A percentile compares a stretch with the other conserved stretches of the same genome.
Evolutionary conservation across 352 stramenopile genomes (phyloP).

Genomic region (Pythium guiyangense): DNA sequence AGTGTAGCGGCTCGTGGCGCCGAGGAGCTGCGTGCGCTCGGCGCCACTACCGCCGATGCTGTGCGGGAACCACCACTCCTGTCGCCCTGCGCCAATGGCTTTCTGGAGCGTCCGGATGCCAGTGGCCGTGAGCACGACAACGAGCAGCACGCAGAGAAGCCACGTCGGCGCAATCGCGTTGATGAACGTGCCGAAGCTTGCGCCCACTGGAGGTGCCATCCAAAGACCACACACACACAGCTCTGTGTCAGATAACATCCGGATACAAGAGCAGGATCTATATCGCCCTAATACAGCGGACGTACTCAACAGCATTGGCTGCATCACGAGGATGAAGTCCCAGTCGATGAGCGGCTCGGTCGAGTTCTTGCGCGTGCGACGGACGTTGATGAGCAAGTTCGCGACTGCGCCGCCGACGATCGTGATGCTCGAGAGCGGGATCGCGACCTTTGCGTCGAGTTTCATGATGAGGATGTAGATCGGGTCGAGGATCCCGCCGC

Average conservation of each 20-base stretch:
- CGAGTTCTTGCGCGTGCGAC: constrained; percentile 84
- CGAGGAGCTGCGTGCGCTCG: constrained; percentile 22
- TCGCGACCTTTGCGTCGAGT: constrained; percentile 89
- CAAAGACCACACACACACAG: no score
- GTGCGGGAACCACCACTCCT: constrained; percentile 73
- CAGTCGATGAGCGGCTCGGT: constrained; percentile 94
- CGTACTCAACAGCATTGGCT: constrained; percentile 85
- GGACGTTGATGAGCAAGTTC: constrained; percentile 91
- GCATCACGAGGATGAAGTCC: constrained; percentile 97
- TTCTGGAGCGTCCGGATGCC: constrained; percentile 88
- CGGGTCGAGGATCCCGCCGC: constrained; percentile 93
- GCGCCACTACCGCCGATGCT: constrained; percentile 1
- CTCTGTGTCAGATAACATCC: no score
- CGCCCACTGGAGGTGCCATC: constrained; percentile 67
- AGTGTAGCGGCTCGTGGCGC: no score
- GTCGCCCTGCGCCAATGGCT: constrained; percentile 81
- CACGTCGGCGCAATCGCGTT: constrained; percentile 90
- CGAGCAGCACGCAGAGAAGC: constrained; percentile 86
- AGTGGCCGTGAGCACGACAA: constrained; percentile 86
- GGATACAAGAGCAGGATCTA: no score
- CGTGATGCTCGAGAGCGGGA: constrained; percentile 95
- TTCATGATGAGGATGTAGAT: constrained; percentile 95
- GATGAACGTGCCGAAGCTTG: constrained; percentile 84
- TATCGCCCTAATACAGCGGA: no score
- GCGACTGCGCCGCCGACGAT: constrained; percentile 93